Base-by-base conservation (phyloP, 2,329 filamentous ascomycete species). In the Aspergillus sp. region DNA sequence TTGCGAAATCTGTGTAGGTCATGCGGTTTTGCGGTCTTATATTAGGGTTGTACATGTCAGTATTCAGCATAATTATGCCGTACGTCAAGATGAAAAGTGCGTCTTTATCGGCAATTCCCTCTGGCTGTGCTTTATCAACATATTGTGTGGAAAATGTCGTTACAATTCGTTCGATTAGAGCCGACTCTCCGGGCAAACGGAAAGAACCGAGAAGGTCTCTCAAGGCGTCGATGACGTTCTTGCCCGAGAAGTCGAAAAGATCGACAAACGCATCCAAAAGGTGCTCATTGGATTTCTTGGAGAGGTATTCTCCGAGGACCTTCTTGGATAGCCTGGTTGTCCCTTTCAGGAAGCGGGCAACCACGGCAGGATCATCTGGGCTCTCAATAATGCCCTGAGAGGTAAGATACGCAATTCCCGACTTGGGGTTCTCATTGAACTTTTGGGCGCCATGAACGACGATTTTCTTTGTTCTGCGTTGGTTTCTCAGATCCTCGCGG, bases 61-160 rank as follows among this genome's bases (percentile, higher is more conserved):
- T 96, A 61, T 98, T 98, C 44, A 98, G 74, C 81, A 98, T 90
- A 65, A 98, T 95, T 58, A 96, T 94, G 32, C 90, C 93, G 62
- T 98, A 98, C 0, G 88, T 91, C 40, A 98, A 74, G 38, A 98
- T 82, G 59, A 88, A 98, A 19, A 93, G 83, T 6, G 90, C 83
- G 64, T 98, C 93, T 56, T 88, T 86, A 59, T 95, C 84, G 6
- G 83, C 86, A 50, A 97, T 83, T 19, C 83, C 86, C 42, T 86
- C 79, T 0, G 87, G 85, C 27, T 81, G 77, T 5, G 79, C 81
- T 46, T 80, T 81, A 7, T 78, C 71, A 63, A 85, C 86, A 64
- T 95, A 98, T 61, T 88, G 88, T 52, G 91, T 87, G 0, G 88
- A 80, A 65, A 98, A 98, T 8, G 81, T 82, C 5, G 82, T 90